These are phyloP conservation scores for Clitopilus hobsonii DNA, from an alignment of 768 basidiomycete genomes.

Conservation along the genomic window DNA sequence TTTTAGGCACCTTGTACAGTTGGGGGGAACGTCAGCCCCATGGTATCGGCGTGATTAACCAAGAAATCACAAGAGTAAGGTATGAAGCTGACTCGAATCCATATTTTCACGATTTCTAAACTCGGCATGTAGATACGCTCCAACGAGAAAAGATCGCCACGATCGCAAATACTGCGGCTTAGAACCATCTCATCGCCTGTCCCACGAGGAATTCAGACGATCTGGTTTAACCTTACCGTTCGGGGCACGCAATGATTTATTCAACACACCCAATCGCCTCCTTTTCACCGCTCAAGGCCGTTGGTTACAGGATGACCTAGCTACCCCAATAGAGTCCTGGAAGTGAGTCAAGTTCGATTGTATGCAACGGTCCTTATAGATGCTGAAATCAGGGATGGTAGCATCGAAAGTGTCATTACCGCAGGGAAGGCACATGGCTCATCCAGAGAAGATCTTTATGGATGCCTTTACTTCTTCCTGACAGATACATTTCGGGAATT, in stretches of 20 bases:
- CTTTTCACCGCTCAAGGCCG: background rate
- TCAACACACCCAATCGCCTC: background rate
- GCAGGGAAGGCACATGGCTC: background rate
- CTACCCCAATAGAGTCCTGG: conserved; percentile 3
- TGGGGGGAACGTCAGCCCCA: background rate
- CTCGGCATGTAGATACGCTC: no score
- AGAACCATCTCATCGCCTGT: conserved; percentile 2
- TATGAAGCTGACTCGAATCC: background rate
- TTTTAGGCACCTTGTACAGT: background rate
- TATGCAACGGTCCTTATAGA: background rate
- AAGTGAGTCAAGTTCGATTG: background rate
- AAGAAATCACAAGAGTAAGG: background rate
- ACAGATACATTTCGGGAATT: background rate
- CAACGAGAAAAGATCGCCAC: background rate
- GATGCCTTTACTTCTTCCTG: background rate
- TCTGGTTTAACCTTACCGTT: background rate
- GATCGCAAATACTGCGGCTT: background rate
- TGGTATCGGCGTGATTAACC: background rate
- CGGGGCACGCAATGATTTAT: background rate
- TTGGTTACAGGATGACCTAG: background rate
- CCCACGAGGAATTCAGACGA: background rate
- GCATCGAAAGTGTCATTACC: background rate
- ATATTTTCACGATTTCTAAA: no score
- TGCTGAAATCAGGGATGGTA: background rate
- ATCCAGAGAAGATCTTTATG: background rate